phyloP scores from a whole-genome alignment of 2,329 filamentous ascomycete genomes.

The Neofusicoccum parvum region DNA sequence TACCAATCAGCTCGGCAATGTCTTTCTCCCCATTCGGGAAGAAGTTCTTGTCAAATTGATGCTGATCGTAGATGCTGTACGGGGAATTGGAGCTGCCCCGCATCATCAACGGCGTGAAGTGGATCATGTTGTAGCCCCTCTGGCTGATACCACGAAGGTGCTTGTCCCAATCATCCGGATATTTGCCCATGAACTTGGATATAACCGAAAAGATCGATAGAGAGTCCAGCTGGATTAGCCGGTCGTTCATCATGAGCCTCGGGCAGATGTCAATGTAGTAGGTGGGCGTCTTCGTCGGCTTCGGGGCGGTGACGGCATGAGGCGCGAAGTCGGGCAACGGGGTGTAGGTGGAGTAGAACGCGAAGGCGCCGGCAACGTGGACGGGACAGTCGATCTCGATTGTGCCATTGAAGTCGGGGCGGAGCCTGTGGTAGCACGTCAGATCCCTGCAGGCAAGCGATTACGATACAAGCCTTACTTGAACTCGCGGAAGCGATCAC shows the following conservation, averaged over 20 bases:
- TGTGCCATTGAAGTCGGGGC: conserved; percentile 88
- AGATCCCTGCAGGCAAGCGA: neutral
- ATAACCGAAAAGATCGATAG: conserved; percentile 91
- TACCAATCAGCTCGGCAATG: conserved; percentile 72
- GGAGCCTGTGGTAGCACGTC: conserved; percentile 60
- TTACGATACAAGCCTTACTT: conserved; percentile 63
- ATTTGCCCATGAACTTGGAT: conserved; percentile 97
- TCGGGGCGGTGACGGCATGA: conserved; percentile 52
- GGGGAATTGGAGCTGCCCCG: conserved; percentile 92
- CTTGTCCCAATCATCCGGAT: conserved; percentile 85
- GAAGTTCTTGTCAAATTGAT: conserved; percentile 76
- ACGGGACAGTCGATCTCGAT: conserved; percentile 90
- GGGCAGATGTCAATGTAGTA: conserved; percentile 97
- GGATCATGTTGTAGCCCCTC: conserved; percentile 97
- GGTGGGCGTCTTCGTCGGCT: conserved; percentile 68
- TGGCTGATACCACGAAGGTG: conserved; percentile 86
- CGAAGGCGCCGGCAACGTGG: conserved; percentile 80
- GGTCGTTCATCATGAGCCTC: conserved; percentile 71
- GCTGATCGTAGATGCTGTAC: conserved; percentile 94
- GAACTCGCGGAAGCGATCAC: conserved; percentile 81
- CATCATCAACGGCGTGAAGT: conserved; percentile 92
- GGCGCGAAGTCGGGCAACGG: conserved; percentile 78
- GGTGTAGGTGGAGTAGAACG: conserved; percentile 91
- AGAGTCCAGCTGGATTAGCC: conserved; percentile 78
- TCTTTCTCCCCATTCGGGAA: conserved; percentile 88